These are phyloP conservation scores for Colletotrichum sublineola DNA, from an alignment of 2,329 filamentous ascomycete genomes.

Conservation along the genomic window DNA sequence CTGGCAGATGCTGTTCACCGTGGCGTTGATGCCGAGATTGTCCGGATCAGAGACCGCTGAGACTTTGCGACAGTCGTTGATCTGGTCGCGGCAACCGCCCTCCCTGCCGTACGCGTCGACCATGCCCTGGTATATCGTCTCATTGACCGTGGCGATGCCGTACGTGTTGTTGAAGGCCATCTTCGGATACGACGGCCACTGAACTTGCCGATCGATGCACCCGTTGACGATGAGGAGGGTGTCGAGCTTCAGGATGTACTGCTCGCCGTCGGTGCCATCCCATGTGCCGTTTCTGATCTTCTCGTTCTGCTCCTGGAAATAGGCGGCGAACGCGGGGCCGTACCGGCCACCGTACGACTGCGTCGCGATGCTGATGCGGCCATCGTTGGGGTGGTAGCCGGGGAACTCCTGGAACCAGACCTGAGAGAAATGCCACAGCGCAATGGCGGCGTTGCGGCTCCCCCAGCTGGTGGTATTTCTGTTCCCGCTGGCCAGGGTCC, in stretches of 20 bases:
- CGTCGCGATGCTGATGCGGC: constrained; percentile 63
- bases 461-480: constrained; percentile 53
- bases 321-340: constrained; percentile 67
- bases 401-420: constrained; percentile 75
- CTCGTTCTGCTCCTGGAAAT: constrained; percentile 69
- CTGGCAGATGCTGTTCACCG: constrained; percentile 44
- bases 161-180: constrained; percentile 53
- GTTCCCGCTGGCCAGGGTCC: constrained; percentile 51
- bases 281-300: constrained; percentile 58
- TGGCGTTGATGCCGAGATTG: constrained; percentile 46
- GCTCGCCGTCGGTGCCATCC: constrained; percentile 51
- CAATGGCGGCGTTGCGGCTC: constrained; percentile 53
- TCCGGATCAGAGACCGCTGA: constrained; percentile 45
- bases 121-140: constrained; percentile 49
- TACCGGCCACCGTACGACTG: constrained; percentile 72
- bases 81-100: constrained; percentile 66
- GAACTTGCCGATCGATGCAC: constrained; percentile 61
- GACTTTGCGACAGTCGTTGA: constrained; percentile 64
- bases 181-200: constrained; percentile 51
- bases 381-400: constrained; percentile 68
- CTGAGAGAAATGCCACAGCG: constrained; percentile 46
- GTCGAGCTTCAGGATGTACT: constrained; percentile 59
- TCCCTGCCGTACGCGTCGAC: constrained; percentile 48
- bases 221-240: constrained; percentile 70
- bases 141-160: constrained; percentile 49